Evolutionary conservation across 2,329 filamentous ascomycete genomes (phyloP).

Genomic region (Fusarium begoniae): DNA sequence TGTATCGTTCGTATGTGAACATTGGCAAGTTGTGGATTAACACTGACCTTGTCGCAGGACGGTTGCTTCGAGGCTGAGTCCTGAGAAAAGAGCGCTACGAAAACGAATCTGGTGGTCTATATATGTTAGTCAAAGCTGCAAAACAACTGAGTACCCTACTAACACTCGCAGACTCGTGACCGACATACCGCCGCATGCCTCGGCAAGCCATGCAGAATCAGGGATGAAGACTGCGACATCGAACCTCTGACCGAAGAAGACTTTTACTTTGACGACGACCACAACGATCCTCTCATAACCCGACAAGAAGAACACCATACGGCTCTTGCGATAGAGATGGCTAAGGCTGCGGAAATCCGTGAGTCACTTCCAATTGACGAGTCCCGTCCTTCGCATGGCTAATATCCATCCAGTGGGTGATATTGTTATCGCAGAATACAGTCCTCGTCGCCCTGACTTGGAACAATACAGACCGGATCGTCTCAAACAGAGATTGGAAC

Average conservation of each 20-base stretch:
- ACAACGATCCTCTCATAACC: background rate
- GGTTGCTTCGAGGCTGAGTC: background rate
- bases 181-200: constrained; percentile 30
- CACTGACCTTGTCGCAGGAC: background rate
- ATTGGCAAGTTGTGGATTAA: fast-evolving
- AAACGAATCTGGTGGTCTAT: constrained; percentile 38
- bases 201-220: constrained; percentile 26
- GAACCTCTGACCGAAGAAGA: constrained; percentile 15
- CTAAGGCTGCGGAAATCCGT: constrained; percentile 13
- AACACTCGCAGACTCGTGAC: constrained; percentile 6
- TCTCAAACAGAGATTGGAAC: background rate
- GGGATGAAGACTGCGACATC: constrained; percentile 35
- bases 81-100: background rate
- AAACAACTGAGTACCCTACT: fast-evolving
- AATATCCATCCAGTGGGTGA: constrained; percentile 12
- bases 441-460: constrained; percentile 2
- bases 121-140: background rate
- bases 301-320: constrained; percentile 20
- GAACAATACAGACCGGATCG: background rate
- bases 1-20: constrained; percentile 36
- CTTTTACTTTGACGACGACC: constrained; percentile 15
- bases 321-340: constrained; percentile 23
- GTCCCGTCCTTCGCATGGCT: background rate
- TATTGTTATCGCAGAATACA: constrained; percentile 32
- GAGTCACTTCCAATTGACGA: background rate